Conservation (phyloP, 2,329 filamentous ascomycete species). For the Aschersonia sp. region DNA sequence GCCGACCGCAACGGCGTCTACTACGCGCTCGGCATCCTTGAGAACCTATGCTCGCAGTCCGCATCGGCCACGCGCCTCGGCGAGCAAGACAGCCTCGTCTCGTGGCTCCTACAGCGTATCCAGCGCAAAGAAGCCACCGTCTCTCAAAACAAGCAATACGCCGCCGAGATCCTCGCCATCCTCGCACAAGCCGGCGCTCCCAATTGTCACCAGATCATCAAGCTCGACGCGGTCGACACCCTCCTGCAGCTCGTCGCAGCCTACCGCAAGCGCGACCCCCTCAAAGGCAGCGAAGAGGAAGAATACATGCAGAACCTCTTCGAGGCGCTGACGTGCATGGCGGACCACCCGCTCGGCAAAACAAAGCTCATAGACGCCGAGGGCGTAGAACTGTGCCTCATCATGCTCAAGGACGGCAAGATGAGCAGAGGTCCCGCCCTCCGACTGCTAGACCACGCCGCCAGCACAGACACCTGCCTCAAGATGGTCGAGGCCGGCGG, state of each 20-base stretch:
- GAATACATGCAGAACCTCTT: slow-evolving; percentile 94
- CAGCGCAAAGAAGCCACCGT: slow-evolving; percentile 53
- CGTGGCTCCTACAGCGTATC: slow-evolving; percentile 67
- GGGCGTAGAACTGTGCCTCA: slow-evolving; percentile 77
- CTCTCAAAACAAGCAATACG: slow-evolving; percentile 88
- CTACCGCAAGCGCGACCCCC: slow-evolving; percentile 77
- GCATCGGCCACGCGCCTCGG: slow-evolving; percentile 59
- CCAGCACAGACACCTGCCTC: slow-evolving; percentile 52
- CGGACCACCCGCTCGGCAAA: slow-evolving; percentile 64
- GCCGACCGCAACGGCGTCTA: slow-evolving; percentile 78
- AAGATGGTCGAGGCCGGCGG: slow-evolving; percentile 71
- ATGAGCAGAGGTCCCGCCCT: slow-evolving; percentile 67
- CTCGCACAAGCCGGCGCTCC: slow-evolving; percentile 60
- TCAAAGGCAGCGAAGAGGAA: slow-evolving; percentile 76
- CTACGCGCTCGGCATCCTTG: slow-evolving; percentile 66
- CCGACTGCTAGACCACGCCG: slow-evolving; percentile 62
- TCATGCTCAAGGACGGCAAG: slow-evolving; percentile 85
- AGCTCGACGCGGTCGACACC: slow-evolving; percentile 59
- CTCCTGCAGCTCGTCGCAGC: slow-evolving; percentile 71
- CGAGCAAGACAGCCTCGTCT: slow-evolving; percentile 49
- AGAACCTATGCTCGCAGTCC: slow-evolving; percentile 67
- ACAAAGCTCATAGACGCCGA: slow-evolving; percentile 75
- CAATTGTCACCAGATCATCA: slow-evolving; percentile 49
- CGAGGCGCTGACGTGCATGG: slow-evolving; percentile 68
- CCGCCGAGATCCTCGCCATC: slow-evolving; percentile 83